Conservation (phyloP, 1,284 basidiomycete species). For the Mycena citricolor region DNA sequence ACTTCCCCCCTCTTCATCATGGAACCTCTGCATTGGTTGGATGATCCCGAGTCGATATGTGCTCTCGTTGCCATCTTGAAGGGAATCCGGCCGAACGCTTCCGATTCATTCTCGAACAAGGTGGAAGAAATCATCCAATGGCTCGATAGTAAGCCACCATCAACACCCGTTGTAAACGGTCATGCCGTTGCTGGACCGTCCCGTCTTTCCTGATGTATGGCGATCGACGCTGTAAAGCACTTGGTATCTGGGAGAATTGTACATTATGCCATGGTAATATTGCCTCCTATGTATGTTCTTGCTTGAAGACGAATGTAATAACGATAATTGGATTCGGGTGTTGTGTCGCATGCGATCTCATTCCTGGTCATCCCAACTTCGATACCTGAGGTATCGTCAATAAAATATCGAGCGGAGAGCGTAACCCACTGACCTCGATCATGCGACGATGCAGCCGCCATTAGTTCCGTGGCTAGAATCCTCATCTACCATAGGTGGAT, state of each 20-base stretch:
- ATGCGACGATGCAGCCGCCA: too few relatives aligned
- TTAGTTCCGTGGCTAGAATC: too few relatives aligned
- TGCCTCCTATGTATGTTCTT: slow-evolving; percentile 5
- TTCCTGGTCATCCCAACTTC: too few relatives aligned
- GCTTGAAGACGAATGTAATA: slow-evolving; percentile 21
- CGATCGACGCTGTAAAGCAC: neutral
- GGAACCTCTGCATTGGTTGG: slow-evolving; percentile 14
- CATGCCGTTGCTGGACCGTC: neutral
- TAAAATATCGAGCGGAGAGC: too few relatives aligned
- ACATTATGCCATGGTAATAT: slow-evolving; percentile 2
- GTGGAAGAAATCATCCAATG: slow-evolving; percentile 16
- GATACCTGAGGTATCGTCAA: too few relatives aligned
- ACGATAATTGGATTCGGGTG: too few relatives aligned
- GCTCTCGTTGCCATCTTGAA: slow-evolving; percentile 1
- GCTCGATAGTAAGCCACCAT: too few relatives aligned
- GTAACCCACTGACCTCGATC: too few relatives aligned
- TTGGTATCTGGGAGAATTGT: neutral
- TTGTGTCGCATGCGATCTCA: too few relatives aligned
- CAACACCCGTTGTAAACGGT: too few relatives aligned
- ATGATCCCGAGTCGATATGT: slow-evolving; percentile 5
- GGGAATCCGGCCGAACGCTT: slow-evolving; percentile 1
- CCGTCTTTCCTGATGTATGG: neutral
- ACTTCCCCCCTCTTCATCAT: slow-evolving; percentile 10
- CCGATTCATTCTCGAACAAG: too few relatives aligned
- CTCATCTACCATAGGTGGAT: too few relatives aligned